phyloP scores from a whole-genome alignment of 768 basidiomycete genomes.

The Chiua virens region DNA sequence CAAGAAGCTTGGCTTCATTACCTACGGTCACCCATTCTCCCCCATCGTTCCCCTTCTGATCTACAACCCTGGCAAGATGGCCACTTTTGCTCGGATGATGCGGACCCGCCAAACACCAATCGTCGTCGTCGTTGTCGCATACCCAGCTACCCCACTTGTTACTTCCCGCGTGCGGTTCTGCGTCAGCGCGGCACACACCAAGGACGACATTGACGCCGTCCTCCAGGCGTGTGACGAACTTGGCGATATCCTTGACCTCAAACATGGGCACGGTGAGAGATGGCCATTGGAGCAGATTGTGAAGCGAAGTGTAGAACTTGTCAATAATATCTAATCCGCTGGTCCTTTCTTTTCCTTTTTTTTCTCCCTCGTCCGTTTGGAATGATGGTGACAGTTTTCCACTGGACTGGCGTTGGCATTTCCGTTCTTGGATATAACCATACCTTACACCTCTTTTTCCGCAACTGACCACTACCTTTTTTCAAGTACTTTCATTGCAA shows the following conservation, averaged over 20 bases:
- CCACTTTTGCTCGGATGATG: constrained; percentile 89
- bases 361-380: not conserved
- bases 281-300: constrained; percentile 81
- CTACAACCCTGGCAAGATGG: constrained; percentile 94
- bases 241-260: constrained; percentile 87
- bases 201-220: constrained; percentile 89
- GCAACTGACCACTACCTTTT: constrained; percentile 8
- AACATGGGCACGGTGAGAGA: constrained; percentile 69
- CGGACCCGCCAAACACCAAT: constrained; percentile 71
- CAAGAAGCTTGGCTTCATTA: constrained; percentile 93
- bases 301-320: constrained; percentile 72
- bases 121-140: constrained; percentile 86
- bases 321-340: constrained; percentile 34
- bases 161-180: constrained; percentile 92
- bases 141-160: constrained; percentile 87
- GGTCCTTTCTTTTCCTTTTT: not conserved
- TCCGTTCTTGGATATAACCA: constrained; percentile 24
- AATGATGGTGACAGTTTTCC: not conserved
- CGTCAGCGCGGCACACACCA: constrained; percentile 92
- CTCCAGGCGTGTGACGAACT: constrained; percentile 89
- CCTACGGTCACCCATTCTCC: constrained; percentile 86
- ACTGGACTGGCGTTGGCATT: constrained; percentile 1
- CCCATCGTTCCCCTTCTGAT: constrained; percentile 92
- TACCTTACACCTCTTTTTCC: constrained; percentile 13
- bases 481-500: constrained; percentile 20